These are phyloP conservation scores for Eutrema salsugineum DNA, from an alignment of 441 rosid species.

Conservation along the genomic window DNA sequence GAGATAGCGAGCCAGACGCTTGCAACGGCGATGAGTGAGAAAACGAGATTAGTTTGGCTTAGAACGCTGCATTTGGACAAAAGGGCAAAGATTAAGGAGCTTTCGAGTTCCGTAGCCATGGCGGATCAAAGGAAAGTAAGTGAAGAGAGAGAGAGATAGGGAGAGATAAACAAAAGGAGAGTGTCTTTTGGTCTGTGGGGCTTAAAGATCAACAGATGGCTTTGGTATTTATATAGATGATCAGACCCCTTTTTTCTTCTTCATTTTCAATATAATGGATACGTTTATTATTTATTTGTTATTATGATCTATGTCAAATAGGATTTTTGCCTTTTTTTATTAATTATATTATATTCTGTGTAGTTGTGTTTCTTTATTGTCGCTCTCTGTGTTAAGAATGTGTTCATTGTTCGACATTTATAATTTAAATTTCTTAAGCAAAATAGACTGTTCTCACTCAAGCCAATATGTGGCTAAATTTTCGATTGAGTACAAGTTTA, in stretches of 20 bases:
- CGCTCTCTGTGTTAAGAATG: background rate
- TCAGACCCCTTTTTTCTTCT: background rate
- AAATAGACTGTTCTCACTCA: background rate
- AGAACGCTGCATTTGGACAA: constrained; percentile 51
- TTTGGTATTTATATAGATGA: constrained; percentile 21
- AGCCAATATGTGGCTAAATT: background rate
- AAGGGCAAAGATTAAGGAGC: constrained; percentile 53
- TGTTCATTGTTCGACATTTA: background rate
- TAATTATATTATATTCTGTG: background rate
- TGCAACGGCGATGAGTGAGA: constrained; percentile 34
- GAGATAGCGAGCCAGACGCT: constrained; percentile 35
- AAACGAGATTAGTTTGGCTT: constrained; percentile 35
- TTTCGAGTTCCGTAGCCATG: constrained; percentile 53
- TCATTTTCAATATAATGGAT: background rate
- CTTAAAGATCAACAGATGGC: constrained; percentile 21
- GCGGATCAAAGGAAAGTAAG: constrained; percentile 6
- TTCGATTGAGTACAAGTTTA: background rate
- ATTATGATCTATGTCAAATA: background rate
- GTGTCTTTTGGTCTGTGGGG: constrained; percentile 25
- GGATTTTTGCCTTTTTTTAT: background rate
- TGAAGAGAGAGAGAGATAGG: background rate
- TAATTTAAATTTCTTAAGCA: background rate
- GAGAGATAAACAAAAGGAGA: background rate
- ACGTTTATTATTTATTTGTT: background rate
- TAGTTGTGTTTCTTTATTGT: background rate